A percentile compares a stretch with the other conserved stretches of the same genome.
These are phyloP conservation scores for Leersia perrieri DNA, from an alignment of 176 grass and related monocot species.

Conservation along the genomic window DNA sequence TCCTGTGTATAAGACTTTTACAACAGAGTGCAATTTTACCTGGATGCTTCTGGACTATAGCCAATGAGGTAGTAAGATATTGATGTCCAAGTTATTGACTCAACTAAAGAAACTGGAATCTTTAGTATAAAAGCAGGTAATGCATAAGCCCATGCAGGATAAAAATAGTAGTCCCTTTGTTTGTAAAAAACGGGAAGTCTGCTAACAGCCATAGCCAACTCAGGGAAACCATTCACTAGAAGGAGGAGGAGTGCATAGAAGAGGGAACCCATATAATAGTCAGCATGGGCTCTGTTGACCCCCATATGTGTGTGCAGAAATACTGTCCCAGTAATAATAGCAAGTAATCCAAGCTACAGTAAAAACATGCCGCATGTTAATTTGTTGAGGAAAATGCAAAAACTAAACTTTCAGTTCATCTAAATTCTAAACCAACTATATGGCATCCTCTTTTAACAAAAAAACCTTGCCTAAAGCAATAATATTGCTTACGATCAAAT, in stretches of 20 bases:
- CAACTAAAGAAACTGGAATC: slow-evolving; percentile 68
- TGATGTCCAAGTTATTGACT: too few relatives aligned
- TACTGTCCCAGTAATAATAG: slow-evolving; percentile 59
- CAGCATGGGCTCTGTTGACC: slow-evolving; percentile 50
- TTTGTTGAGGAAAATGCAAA: background rate
- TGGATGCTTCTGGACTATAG: slow-evolving; percentile 51
- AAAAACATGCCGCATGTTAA: background rate
- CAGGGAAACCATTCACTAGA: too few relatives aligned
- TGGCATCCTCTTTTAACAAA: too few relatives aligned
- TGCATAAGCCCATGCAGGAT: slow-evolving; percentile 84
- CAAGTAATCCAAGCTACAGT: slow-evolving; percentile 54
- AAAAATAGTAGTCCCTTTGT: slow-evolving; percentile 76
- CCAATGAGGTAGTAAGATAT: too few relatives aligned
- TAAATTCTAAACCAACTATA: background rate
- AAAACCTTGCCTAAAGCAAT: background rate
- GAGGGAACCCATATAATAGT: too few relatives aligned
- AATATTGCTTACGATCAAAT: too few relatives aligned
- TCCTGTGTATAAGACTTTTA: too few relatives aligned
- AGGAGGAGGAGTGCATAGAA: too few relatives aligned
- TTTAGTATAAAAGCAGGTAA: slow-evolving; percentile 65
- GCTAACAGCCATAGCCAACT: slow-evolving; percentile 56
- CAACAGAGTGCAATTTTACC: slow-evolving; percentile 42
- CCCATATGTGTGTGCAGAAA: slow-evolving; percentile 63
- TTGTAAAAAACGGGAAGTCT: slow-evolving; percentile 76
- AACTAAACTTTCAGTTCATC: too few relatives aligned